Percentiles rank a stretch among this genome's conserved stretches.
These are phyloP conservation scores for Alternaria gansuensis DNA, from an alignment of 2,329 filamentous ascomycete species.

Conservation along the genomic window DNA sequence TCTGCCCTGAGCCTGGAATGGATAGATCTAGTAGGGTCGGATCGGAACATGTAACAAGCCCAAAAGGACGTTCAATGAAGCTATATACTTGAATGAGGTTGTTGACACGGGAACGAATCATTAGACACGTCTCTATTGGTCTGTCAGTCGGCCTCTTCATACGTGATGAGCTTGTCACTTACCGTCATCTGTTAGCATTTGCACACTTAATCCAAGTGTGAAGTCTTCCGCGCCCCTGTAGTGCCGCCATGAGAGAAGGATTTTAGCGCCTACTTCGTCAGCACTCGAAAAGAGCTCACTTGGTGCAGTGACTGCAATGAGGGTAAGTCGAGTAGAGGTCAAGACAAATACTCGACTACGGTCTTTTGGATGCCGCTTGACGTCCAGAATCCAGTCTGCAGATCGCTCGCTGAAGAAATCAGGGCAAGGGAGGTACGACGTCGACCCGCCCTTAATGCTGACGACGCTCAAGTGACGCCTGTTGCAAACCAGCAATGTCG, in stretches of 20 bases:
- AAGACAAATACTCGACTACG: constrained; percentile 66
- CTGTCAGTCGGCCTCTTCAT: constrained; percentile 18
- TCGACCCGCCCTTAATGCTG: constrained; percentile 41
- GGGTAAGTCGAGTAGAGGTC: constrained; percentile 63
- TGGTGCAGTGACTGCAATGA: constrained; percentile 56
- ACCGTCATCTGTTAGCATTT: constrained; percentile 46
- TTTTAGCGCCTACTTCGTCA: constrained; percentile 43
- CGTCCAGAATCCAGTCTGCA: constrained; percentile 65
- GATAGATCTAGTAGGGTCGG: constrained; percentile 35
- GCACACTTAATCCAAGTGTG: constrained; percentile 55
- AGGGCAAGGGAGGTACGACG: constrained; percentile 34
- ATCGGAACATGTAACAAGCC: constrained; percentile 37
- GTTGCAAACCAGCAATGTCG: constrained; percentile 63
- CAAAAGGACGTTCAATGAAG: constrained; percentile 29
- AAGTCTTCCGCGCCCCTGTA: constrained; percentile 64
- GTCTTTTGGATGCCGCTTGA: constrained; percentile 60
- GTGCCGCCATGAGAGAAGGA: constrained; percentile 62
- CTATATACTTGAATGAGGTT: constrained; percentile 42
- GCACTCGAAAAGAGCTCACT: constrained; percentile 34
- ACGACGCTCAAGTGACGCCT: constrained; percentile 53
- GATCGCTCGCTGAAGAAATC: constrained; percentile 39
- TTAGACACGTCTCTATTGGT: constrained; percentile 38
- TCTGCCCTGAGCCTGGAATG: constrained; percentile 15
- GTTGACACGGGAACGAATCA: constrained; percentile 49
- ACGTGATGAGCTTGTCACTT: not conserved